Conservation (phyloP, 2,329 filamentous ascomycete genomes). For the Podosphaera fusca region DNA sequence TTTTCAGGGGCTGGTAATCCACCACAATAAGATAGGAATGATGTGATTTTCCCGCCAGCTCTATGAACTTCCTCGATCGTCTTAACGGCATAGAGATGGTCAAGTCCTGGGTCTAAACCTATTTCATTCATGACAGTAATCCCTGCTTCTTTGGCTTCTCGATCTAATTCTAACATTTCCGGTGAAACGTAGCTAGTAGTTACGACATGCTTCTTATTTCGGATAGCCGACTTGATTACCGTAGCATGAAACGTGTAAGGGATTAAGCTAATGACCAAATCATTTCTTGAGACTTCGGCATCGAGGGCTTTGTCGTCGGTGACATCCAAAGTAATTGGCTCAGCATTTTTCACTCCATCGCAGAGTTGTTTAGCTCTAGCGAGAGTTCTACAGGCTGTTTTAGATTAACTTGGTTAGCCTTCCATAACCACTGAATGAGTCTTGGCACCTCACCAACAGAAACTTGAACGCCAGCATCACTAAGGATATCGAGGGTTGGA, state of each 20-base stretch:
- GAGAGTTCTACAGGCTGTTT: conserved; percentile 56
- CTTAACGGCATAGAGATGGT: conserved; percentile 58
- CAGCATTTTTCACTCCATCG: conserved; percentile 47
- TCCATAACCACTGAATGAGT: neutral
- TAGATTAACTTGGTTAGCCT: conserved; percentile 3
- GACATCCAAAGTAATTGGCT: conserved; percentile 67
- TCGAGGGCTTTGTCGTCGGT: conserved; percentile 55
- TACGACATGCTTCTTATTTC: conserved; percentile 85
- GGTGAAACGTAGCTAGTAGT: conserved; percentile 86
- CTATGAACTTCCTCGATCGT: conserved; percentile 74
- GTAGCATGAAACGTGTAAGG: conserved; percentile 75
- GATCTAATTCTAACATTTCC: conserved; percentile 74
- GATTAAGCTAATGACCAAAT: conserved; percentile 62
- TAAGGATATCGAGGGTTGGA: conserved; percentile 34
- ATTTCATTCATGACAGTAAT: conserved; percentile 98
- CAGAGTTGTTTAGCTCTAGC: conserved; percentile 53
- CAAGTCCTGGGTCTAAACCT: conserved; percentile 48
- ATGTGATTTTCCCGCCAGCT: conserved; percentile 62
- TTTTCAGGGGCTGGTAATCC: conserved; percentile 48
- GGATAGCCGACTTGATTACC: conserved; percentile 85
- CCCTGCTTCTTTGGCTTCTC: conserved; percentile 63
- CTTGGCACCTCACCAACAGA: conserved; percentile 24
- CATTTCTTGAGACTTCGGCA: conserved; percentile 53
- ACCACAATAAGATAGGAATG: conserved; percentile 69
- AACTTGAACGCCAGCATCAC: conserved; percentile 31